Evolutionary conservation across 306 rosid species (phyloP), one percentile per base, ranked within the genome.

Genomic region (Acacia melanoxylon): DNA sequence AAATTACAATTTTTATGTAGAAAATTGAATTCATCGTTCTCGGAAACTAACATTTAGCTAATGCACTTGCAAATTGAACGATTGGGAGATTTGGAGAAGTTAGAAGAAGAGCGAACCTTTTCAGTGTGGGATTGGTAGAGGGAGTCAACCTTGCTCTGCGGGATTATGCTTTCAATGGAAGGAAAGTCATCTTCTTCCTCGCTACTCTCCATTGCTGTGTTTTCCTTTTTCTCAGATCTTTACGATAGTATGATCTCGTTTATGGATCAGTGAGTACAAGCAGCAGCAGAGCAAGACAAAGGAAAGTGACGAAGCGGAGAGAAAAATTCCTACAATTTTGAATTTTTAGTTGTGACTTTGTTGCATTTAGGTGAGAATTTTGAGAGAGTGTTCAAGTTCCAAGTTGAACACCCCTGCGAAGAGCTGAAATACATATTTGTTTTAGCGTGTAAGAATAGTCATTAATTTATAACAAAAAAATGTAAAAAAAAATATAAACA

Each of bases 111-210:
- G 16, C 75, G 44, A 80, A 95, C 99, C 98, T 93, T 91, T 89
- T 93, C 99, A 76, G 98, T 76, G 86, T 88, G 96, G 37, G 99
- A 95, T 84, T 95, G 99, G 81, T 92, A 90, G 63, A 95, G 91
- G 25, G 99, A 92, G 44, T 95, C 97, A 59, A 95, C 96, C 82
- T 91, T 91, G 75, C 96, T 85, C 86, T 93, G 99, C n/a, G 98
- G 96, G 37, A 89, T 89, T 68, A 95, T 95, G 84, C 93, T 88
- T 75, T 95, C 99, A 8, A 92, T 89, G 66, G 91, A 88, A 58
- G 99, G 99, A 78, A 95, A 93, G 41, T 95, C 99, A 17, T 95
- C 99, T 35, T 95, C 99, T 84, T 95, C 99, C 86, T 93, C 99
- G 67, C 98, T 93, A 81, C 99, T 93, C 93, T 95, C 99, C 99